Evolutionary conservation across 1,139 yeast genomes (phyloP), one percentile per base, ranked within the genome.

Genomic region (Kurtzmaniella natalensis): DNA sequence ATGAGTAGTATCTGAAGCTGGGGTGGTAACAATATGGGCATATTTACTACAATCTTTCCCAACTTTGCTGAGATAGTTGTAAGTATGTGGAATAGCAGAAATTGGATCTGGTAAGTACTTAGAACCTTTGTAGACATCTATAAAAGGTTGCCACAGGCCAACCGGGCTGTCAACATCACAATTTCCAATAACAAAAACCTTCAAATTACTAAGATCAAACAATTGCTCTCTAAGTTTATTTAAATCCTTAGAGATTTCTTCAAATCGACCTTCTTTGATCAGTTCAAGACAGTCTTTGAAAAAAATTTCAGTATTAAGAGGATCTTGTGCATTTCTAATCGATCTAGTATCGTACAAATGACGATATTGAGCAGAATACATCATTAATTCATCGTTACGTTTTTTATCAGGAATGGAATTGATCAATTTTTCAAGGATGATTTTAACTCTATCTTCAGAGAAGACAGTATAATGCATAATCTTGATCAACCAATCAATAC

Each of bases 1-100:
- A 50, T 78, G 86, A n/a, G 94, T 76, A 0, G 96, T 82, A 44
- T 89, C 96, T 0, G 94, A 81, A 0, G 94, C 89, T 9, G 96
- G 92, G 9, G 89, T 77, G 0, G 86, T 72, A 1, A 84, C 71
- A 30, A 92, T 61, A 41, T 62, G 70, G 0, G 95, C 94, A 30
- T 70, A 67, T 4, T 64, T 57, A 7, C 72, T 57, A 34, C 87
- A 77, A 0, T 51, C 40, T 10, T 47, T 41, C 21, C 96, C 96
- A 7, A 74, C 50, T 2, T 64, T 62, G 2, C 94, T 78, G 30
- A 75, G 63, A 27, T 72, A 73, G 14, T 72, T 62, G 32, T 61
- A 60, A 2, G 86, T 63, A 15, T 78, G 68, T 8, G 95, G 92
- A 22, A 66, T 47, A 10, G 48, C 33, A 4, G 28, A 22, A 27